Conservation (phyloP, 768 basidiomycete species). For the Mycena vitilis region DNA sequence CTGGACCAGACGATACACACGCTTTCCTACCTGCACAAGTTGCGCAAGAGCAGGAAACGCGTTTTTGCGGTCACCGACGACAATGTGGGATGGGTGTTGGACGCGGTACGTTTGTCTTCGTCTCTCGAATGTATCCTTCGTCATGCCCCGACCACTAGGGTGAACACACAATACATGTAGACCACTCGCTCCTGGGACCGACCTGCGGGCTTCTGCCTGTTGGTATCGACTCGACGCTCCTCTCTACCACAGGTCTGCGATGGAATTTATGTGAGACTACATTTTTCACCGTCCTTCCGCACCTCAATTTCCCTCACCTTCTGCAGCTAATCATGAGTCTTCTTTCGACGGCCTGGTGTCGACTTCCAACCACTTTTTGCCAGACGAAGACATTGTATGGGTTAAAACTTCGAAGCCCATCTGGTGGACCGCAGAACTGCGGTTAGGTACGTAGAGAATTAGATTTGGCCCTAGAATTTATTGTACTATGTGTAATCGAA, state of each 20-base stretch:
- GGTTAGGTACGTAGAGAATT: background rate
- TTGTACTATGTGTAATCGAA: background rate
- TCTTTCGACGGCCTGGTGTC: conserved; percentile 90
- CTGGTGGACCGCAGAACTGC: conserved; percentile 83
- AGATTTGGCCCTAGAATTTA: background rate
- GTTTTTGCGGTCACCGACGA: conserved; percentile 91
- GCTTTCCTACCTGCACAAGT: conserved; percentile 85
- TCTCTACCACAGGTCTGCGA: conserved; percentile 86
- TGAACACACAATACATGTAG: conserved; percentile 80
- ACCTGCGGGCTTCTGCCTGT: conserved; percentile 97
- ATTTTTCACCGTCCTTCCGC: background rate
- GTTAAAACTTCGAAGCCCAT: conserved; percentile 86
- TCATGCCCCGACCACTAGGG: conserved; percentile 81
- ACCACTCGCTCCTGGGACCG: conserved; percentile 79
- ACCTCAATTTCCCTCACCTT: conserved; percentile 5
- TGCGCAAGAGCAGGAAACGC: conserved; percentile 67
- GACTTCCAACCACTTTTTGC: conserved; percentile 92
- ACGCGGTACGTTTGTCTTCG: conserved; percentile 61
- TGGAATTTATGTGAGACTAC: conserved; percentile 86
- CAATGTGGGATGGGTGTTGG: conserved; percentile 90
- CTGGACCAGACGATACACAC: conserved; percentile 96
- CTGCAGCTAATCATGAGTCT: conserved; percentile 69
- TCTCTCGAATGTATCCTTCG: background rate
- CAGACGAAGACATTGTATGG: conserved; percentile 70
- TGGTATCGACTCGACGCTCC: conserved; percentile 77